These are phyloP conservation scores for Pythium guiyangense DNA, from an alignment of 352 stramenopile genomes.

Conservation along the genomic window DNA sequence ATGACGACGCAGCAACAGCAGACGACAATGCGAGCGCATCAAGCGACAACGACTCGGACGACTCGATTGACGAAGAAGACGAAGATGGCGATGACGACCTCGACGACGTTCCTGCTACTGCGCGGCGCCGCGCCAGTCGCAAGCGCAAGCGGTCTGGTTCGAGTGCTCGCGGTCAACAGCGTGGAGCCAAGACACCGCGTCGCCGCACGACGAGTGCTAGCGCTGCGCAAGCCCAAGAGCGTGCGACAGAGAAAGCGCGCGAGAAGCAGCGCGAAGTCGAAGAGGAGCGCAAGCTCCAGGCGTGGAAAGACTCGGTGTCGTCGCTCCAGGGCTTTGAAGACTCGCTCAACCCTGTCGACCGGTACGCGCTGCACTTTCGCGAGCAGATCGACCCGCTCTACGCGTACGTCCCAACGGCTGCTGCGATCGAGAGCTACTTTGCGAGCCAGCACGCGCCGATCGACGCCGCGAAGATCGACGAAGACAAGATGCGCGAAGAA, in stretches of 20 bases:
- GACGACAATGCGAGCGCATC: conserved; percentile 18
- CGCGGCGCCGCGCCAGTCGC: conserved; percentile 1
- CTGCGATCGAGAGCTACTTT: conserved; percentile 55
- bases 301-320: conserved; percentile 75
- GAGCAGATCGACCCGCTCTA: conserved; percentile 89
- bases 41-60: conserved; percentile 10
- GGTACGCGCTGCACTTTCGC: conserved; percentile 91
- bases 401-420: conserved; percentile 69
- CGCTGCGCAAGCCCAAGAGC: conserved; percentile 17
- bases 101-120: not conserved
- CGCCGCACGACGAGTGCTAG: conserved; percentile 3
- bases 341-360: conserved; percentile 90
- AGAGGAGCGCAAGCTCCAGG: conserved; percentile 90
- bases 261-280: conserved; percentile 89
- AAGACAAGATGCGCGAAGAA: conserved; percentile 61
- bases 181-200: conserved; percentile 9
- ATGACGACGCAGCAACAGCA: conserved; percentile 10
- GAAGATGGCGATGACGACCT: conserved; percentile 22
- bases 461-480: conserved; percentile 63
- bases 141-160: conserved; percentile 14
- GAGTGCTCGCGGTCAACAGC: conserved; percentile 5
- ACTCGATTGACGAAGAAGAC: conserved; percentile 32
- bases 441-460: conserved; percentile 21
- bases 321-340: conserved; percentile 88
- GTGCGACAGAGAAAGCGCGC: conserved; percentile 55